Conservation (phyloP, 2,329 filamentous ascomycete species). For the Mycogone perniciosa region DNA sequence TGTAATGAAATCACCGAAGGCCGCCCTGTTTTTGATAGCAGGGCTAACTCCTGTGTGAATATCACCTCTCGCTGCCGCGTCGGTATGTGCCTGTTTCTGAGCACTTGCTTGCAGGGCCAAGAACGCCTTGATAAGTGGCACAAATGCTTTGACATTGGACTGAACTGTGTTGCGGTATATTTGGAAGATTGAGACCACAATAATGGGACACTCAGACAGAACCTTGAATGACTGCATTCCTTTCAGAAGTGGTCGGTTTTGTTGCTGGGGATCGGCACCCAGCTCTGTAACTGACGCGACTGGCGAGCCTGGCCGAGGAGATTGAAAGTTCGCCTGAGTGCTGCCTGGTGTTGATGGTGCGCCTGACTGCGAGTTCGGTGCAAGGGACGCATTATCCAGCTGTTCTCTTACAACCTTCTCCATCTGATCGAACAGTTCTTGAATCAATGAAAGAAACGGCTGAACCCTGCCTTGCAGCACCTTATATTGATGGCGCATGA, state of each 20-base stretch:
- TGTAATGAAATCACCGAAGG: constrained; percentile 96
- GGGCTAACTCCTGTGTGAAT: constrained; percentile 91
- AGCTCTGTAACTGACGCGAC: constrained; percentile 77
- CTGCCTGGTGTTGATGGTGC: constrained; percentile 62
- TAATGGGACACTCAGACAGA: constrained; percentile 94
- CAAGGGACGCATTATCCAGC: constrained; percentile 68
- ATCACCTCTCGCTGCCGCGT: constrained; percentile 70
- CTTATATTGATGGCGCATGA: constrained; percentile 88
- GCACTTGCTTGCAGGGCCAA: constrained; percentile 84
- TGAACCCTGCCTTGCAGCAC: constrained; percentile 74
- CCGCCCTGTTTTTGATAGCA: constrained; percentile 85
- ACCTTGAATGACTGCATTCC: constrained; percentile 99
- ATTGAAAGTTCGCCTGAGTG: constrained; percentile 70
- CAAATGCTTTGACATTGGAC: constrained; percentile 83
- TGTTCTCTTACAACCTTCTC: constrained; percentile 92
- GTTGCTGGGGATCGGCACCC: constrained; percentile 72
- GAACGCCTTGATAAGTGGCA: constrained; percentile 88
- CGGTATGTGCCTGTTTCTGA: constrained; percentile 83
- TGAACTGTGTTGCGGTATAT: constrained; percentile 75
- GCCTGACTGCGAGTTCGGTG: constrained; percentile 44
- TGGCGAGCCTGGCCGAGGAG: constrained; percentile 83
- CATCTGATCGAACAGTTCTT: constrained; percentile 94
- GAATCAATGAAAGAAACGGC: constrained; percentile 81
- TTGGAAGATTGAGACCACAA: constrained; percentile 97
- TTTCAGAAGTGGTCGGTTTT: constrained; percentile 72